These are phyloP conservation scores for Pleurotus salmoneostramineus DNA, from an alignment of 768 basidiomycete species.

Conservation along the genomic window DNA sequence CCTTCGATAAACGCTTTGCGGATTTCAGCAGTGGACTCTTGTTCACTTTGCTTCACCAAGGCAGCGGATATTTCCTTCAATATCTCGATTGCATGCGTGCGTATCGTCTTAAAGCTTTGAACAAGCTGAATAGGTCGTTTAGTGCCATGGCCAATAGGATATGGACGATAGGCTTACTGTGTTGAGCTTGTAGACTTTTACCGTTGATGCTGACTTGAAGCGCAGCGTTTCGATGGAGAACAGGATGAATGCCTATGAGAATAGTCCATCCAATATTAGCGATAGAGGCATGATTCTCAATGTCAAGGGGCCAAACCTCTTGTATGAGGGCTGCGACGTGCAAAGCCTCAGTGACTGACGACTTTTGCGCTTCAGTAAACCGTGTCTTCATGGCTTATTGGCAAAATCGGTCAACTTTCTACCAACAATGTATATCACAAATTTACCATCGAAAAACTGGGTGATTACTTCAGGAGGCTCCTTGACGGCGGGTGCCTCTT, in stretches of 20 bases:
- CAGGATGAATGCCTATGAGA: constrained; percentile 62
- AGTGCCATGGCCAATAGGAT: not conserved
- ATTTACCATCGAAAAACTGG: constrained; percentile 61
- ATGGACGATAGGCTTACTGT: constrained; percentile 37
- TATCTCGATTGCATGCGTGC: constrained; percentile 43
- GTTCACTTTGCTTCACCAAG: constrained; percentile 47
- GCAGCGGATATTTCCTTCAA: constrained; percentile 56
- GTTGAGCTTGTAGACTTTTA: constrained; percentile 73
- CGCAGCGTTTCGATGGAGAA: constrained; percentile 66
- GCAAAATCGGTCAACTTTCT: not conserved
- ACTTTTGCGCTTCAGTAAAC: constrained; percentile 39
- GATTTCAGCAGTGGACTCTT: constrained; percentile 46
- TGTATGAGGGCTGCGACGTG: constrained; percentile 73
- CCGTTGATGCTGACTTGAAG: constrained; percentile 66
- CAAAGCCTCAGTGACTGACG: constrained; percentile 52
- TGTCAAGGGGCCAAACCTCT: constrained; percentile 43
- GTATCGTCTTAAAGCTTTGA: constrained; percentile 60
- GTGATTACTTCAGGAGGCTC: constrained; percentile 53
- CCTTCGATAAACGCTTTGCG: constrained; percentile 49
- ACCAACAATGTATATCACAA: not conserved
- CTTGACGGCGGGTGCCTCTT: constrained; percentile 62
- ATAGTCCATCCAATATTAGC: no score
- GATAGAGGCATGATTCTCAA: not conserved
- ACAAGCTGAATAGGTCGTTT: constrained; percentile 45
- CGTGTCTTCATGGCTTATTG: constrained; percentile 49